Conservation (phyloP, 176 grass and related monocot species). For the Eremochloa ophiuroides region DNA sequence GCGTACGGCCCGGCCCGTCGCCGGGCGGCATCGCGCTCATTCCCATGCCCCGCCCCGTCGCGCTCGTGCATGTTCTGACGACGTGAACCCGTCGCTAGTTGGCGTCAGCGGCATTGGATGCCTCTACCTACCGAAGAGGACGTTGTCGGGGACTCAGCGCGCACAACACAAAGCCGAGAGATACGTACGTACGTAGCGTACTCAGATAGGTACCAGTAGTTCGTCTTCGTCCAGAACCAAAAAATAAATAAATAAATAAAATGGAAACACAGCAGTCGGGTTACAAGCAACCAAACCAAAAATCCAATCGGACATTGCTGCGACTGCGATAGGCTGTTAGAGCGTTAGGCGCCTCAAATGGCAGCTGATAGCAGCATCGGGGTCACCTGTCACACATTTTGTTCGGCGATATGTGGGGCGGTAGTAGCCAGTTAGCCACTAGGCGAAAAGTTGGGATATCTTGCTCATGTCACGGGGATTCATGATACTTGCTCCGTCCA, state of each 20-base stretch:
- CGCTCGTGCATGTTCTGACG: not conserved
- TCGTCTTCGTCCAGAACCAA: not conserved
- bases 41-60: not conserved
- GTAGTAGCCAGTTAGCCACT: not conserved
- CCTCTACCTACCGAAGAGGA: not conserved
- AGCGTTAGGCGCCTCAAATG: not conserved
- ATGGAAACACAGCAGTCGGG: not conserved
- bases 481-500: no score
- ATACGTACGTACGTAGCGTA: not conserved
- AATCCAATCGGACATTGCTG: not conserved
- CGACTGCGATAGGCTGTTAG: no score
- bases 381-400: not conserved
- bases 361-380: not conserved
- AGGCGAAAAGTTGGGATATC: not conserved
- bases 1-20: not conserved
- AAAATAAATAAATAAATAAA: no score
- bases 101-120: constrained; percentile 18
- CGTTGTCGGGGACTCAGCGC: not conserved
- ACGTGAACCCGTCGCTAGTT: not conserved
- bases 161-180: no score
- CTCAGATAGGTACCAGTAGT: not conserved
- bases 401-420: not conserved
- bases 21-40: not conserved
- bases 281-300: not conserved
- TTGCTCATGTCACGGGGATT: not conserved